These are phyloP conservation scores for Cryphonectria carpinicola DNA, from an alignment of 2,329 filamentous ascomycete genomes.

Conservation along the genomic window DNA sequence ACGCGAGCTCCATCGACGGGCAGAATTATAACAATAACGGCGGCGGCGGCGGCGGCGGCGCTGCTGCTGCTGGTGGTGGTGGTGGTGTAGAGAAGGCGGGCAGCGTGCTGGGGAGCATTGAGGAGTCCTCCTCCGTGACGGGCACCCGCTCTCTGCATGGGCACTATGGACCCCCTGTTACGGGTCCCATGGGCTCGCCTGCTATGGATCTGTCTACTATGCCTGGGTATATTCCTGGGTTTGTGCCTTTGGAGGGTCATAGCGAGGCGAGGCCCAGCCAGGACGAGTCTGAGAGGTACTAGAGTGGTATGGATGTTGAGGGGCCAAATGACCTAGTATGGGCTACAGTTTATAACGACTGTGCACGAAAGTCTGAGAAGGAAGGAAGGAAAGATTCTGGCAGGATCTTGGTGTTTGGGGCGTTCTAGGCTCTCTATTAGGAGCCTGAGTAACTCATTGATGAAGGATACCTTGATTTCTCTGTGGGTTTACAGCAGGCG, in stretches of 20 bases:
- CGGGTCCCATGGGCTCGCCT: conserved; percentile 32
- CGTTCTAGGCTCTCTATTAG: neutral
- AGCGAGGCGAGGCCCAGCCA: conserved; percentile 1
- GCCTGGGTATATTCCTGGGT: conserved; percentile 21
- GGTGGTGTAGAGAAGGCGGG: conserved; percentile 29
- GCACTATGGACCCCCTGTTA: conserved; percentile 48
- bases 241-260: conserved; percentile 14
- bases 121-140: conserved; percentile 39
- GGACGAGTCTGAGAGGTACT: neutral
- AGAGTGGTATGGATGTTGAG: too few species aligned
- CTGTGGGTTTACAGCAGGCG: neutral
- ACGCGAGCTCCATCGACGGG: conserved; percentile 32
- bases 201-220: conserved; percentile 28
- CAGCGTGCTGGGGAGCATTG: conserved; percentile 41
- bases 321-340: too few species aligned
- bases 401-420: neutral
- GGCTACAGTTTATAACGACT: too few species aligned
- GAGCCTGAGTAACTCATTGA: neutral
- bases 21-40: conserved; percentile 8
- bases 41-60: too few species aligned
- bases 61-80: too few species aligned
- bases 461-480: neutral
- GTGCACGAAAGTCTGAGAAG: neutral
- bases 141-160: conserved; percentile 44
- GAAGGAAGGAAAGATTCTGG: neutral